Conservation (phyloP, 2,329 filamentous ascomycete species). For the Diplodia corticola region DNA sequence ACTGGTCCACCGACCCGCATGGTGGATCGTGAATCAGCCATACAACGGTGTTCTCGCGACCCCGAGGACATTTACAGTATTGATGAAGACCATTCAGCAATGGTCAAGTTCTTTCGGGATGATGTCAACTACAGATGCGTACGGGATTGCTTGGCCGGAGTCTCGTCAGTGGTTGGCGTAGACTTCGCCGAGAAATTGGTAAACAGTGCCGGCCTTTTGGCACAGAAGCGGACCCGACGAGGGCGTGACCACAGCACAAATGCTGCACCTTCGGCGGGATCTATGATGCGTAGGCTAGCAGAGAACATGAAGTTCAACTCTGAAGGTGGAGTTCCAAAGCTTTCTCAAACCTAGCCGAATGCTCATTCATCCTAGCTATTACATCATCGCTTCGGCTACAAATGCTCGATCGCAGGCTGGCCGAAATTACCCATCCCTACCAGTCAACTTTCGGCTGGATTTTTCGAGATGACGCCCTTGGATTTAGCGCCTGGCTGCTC, state of each 20-base stretch:
- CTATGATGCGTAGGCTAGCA: not conserved
- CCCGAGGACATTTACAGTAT: not conserved
- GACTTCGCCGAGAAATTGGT: no score
- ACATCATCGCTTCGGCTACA: not conserved
- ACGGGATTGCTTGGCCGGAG: not conserved
- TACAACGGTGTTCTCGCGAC: not conserved
- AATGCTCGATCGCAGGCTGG: not conserved
- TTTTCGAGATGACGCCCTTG: not conserved
- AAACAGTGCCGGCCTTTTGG: rapidly evolving
- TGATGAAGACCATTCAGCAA: not conserved
- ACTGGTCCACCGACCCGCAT: not conserved
- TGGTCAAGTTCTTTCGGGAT: not conserved
- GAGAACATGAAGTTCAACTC: not conserved
- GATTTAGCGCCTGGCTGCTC: not conserved
- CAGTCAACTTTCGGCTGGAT: not conserved
- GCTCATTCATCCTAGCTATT: not conserved
- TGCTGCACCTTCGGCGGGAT: rapidly evolving
- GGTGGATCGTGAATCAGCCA: not conserved
- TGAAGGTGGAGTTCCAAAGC: no score
- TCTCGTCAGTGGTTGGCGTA: not conserved
- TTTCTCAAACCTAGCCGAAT: no score
- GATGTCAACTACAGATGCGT: not conserved
- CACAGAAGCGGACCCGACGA: not conserved
- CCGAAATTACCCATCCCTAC: not conserved
- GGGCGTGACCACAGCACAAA: rapidly evolving